Percentiles rank a stretch among this genome's conserved stretches.
These are phyloP conservation scores for Phylloporus sp. DNA, from an alignment of 768 basidiomycete genomes.

Conservation along the genomic window DNA sequence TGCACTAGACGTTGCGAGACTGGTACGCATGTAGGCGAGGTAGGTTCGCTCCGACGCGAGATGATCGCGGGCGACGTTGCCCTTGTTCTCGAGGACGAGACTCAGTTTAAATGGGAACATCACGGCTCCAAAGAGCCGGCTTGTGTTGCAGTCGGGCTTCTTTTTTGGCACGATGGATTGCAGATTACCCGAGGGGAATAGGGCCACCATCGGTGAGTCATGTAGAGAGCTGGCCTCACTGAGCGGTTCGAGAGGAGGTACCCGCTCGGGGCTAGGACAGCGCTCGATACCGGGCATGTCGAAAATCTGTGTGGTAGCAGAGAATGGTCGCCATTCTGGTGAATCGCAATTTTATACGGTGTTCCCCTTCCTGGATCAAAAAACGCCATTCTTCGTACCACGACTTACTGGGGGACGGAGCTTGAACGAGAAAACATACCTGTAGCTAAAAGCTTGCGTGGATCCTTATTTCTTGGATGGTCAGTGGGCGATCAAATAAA, in stretches of 20 bases:
- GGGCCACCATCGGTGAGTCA: neutral
- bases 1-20: conserved; percentile 51
- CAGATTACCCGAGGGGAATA: neutral
- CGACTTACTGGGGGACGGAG: too few species aligned
- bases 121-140: neutral
- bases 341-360: neutral
- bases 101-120: conserved; percentile 16
- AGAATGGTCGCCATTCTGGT: neutral
- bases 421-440: too few species aligned
- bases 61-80: conserved; percentile 61
- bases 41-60: conserved; percentile 61
- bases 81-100: conserved; percentile 49
- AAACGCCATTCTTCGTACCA: too few species aligned
- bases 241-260: conserved; percentile 23
- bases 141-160: neutral
- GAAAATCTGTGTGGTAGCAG: neutral
- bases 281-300: conserved; percentile 14
- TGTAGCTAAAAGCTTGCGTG: too few species aligned
- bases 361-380: conserved; percentile 1
- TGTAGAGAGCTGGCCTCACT: conserved; percentile 9
- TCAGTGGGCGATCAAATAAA: too few species aligned
- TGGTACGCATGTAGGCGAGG: conserved; percentile 61
- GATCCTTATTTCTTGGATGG: too few species aligned
- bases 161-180: neutral
- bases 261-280: conserved; percentile 7